A percentile compares a stretch with the other conserved stretches of the same genome.
These are phyloP conservation scores for Raddia distichophylla DNA, from an alignment of 176 grass and related monocot species.

Conservation along the genomic window DNA sequence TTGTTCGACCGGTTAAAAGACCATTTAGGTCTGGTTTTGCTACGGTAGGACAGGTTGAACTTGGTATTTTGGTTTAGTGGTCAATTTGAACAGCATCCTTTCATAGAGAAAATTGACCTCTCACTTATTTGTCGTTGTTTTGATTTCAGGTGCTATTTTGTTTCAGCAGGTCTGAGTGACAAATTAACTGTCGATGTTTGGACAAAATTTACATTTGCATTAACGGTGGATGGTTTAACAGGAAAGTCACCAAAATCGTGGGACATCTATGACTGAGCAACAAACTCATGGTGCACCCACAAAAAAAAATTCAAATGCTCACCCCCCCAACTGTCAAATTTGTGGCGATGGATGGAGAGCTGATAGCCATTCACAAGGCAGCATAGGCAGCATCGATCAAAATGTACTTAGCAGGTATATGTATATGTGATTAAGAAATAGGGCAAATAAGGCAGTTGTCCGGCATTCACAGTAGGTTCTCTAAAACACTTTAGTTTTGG, in stretches of 20 bases:
- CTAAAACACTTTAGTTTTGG: no score
- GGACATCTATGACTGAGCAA: conserved; percentile 65
- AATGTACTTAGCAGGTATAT: conserved; percentile 58
- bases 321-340: conserved; percentile 60
- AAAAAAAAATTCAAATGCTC: conserved; percentile 64
- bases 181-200: no score
- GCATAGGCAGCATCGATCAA: conserved; percentile 54
- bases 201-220: no score
- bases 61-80: no score
- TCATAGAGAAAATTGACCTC: neutral
- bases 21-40: no score
- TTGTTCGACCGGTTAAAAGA: no score
- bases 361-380: conserved; percentile 68
- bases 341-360: conserved; percentile 49
- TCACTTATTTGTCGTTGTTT: neutral
- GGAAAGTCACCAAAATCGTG: conserved; percentile 69
- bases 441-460: no score
- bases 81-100: no score
- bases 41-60: no score
- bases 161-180: conserved; percentile 49
- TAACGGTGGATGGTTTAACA: conserved; percentile 51
- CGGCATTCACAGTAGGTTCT: no score
- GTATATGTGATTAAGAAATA: no score
- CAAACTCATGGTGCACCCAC: conserved; percentile 60
- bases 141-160: conserved; percentile 65